Percentiles rank a stretch among this genome's conserved stretches.
Evolutionary conservation across 208 protist genomes (phyloP).

Genomic region (Polymyxa betae): DNA sequence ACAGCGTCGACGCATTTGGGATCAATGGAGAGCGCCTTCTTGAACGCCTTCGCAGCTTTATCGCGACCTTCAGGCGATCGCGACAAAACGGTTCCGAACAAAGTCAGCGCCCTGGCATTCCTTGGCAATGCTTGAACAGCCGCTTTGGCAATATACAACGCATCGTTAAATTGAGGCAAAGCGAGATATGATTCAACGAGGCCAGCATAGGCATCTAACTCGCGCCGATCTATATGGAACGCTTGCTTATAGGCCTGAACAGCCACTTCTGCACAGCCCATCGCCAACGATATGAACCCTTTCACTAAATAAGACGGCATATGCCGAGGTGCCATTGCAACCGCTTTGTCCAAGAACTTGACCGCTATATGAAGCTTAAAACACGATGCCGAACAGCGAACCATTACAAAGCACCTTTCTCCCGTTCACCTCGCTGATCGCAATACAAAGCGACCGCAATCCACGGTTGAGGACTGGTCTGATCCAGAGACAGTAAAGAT

Average conservation of each 20-base stretch:
- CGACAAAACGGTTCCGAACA: slow-evolving; percentile 19
- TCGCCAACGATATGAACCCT: slow-evolving; percentile 13
- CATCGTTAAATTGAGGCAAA: slow-evolving; percentile 46
- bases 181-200: background rate
- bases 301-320: slow-evolving; percentile 9
- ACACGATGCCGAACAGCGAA: background rate
- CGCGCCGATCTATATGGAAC: slow-evolving; percentile 8
- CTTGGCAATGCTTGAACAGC: slow-evolving; percentile 22
- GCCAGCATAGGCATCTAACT: slow-evolving; percentile 16
- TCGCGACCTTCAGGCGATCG: slow-evolving; percentile 32
- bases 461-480: background rate
- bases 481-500: background rate
- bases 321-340: slow-evolving; percentile 35
- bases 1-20: background rate
- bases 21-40: slow-evolving; percentile 37
- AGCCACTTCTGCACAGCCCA: slow-evolving; percentile 1
- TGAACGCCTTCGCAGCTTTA: slow-evolving; percentile 19
- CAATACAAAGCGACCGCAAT: slow-evolving; percentile 31
- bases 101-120: slow-evolving; percentile 29
- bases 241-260: slow-evolving; percentile 44
- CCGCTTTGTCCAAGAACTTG: slow-evolving; percentile 46
- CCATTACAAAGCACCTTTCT: background rate
- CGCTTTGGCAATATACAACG: slow-evolving; percentile 37
- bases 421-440: slow-evolving; percentile 29
- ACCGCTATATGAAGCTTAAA: background rate